Evolutionary conservation across 192 early-diverging fungal genomes (phyloP), one percentile per base, ranked within the genome.

Genomic region (Podila horticola): DNA sequence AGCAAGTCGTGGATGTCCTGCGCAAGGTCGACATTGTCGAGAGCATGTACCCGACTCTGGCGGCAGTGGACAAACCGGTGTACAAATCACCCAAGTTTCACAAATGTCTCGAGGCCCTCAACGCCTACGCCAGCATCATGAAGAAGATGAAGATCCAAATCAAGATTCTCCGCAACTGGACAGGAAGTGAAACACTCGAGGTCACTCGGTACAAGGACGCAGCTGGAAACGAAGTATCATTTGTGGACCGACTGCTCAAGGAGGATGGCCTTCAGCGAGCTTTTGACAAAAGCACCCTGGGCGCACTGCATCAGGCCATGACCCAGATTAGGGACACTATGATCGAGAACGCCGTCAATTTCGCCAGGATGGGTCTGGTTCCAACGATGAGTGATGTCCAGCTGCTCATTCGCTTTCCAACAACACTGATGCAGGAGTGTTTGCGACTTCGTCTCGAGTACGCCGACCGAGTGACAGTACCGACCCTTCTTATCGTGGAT

Each of bases 211-310:
- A 87, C 30, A 85, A 86, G n/a, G 83, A 90, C 64, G 70, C 75
- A 5, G 69, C 71, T 33, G 84, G 84, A 20, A 86, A 85, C 50
- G 87, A 94, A 34, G 85, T 85, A 4, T 93, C 94, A 30, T 97
- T 97, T 84, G 88, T 97, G 30, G 95, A 97, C 83, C 87, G 93
- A 62, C 84, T 97, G 62, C 83, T 95, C 58, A 95, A 94, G 83
- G 95, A 97, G 71, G 92, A 90, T 64, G 93, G 92, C 5, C 84
- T 95, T 41, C 85, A 90, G 79, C 89, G 87, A 69, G 94, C 94
- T 1, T 95, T 97, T 71, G 88, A 92, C 34, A 89, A 88, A 64
- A 85, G 87, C 33, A 93, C 90, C 3, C 83, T 95, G 57, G 86
- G 86, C 2, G 86, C 93, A 20, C 84, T 95, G 29, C 84, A 88